Evolutionary conservation across 2,329 filamentous ascomycete genomes (phyloP).

Genomic region (Xylariaceae sp.): DNA sequence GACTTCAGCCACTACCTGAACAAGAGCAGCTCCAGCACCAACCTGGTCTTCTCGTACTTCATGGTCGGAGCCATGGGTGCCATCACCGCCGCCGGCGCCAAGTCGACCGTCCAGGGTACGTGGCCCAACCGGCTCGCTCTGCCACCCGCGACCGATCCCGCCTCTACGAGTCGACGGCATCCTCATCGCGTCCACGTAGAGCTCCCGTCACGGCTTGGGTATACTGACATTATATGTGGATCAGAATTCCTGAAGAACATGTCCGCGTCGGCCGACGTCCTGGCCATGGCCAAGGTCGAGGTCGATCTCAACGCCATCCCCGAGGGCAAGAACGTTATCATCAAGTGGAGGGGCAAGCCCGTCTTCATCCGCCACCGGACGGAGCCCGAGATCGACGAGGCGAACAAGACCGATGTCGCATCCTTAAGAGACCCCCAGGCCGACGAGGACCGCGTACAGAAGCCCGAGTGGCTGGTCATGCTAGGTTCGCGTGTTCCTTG

Average conservation of each 20-base stretch:
- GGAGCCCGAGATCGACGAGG: conserved; percentile 84
- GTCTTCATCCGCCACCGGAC: conserved; percentile 99
- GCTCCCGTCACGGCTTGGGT: not conserved
- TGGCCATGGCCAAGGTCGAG: conserved; percentile 99
- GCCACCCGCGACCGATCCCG: not conserved
- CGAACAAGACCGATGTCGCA: conserved; percentile 78
- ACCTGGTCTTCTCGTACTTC: conserved; percentile 93
- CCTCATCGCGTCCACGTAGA: conserved; percentile 1
- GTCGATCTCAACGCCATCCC: conserved; percentile 87
- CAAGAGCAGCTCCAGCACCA: conserved; percentile 58
- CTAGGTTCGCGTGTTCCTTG: conserved; percentile 57
- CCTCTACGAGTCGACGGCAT: not conserved
- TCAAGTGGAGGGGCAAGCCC: conserved; percentile 99
- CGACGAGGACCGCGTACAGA: conserved; percentile 91
- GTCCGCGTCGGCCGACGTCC: conserved; percentile 95
- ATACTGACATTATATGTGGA: conserved; percentile 15
- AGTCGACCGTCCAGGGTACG: conserved; percentile 96
- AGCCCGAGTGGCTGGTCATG: conserved; percentile 99
- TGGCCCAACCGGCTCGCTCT: conserved; percentile 18
- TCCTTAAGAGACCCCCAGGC: conserved; percentile 83
- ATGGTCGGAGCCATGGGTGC: conserved; percentile 96
- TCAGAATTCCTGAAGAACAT: conserved; percentile 99
- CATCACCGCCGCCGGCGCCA: conserved; percentile 85
- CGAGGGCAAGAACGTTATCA: conserved; percentile 99
- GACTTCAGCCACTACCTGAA: conserved; percentile 84